Conservation (phyloP, 192 early-diverging fungal species). For the Coemansia sp. region DNA sequence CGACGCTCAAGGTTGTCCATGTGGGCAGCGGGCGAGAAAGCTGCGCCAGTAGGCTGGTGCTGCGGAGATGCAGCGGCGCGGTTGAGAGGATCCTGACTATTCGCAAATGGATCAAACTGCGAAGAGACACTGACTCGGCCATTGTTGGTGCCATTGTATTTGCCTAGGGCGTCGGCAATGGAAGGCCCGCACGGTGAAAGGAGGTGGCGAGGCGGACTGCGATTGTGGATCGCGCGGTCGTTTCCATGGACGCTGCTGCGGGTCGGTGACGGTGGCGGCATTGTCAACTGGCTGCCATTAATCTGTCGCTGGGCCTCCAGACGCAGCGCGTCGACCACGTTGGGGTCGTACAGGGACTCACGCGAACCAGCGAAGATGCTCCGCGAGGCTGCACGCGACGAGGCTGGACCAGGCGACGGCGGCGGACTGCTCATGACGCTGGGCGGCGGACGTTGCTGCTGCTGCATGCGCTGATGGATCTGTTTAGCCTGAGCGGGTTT, state of each 20-base stretch:
- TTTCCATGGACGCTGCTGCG: slow-evolving; percentile 8
- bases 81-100: slow-evolving; percentile 39
- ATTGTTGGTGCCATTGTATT: slow-evolving; percentile 11
- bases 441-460: slow-evolving; percentile 6
- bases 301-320: slow-evolving; percentile 54
- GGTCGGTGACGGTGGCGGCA: slow-evolving; percentile 14
- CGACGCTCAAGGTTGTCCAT: slow-evolving; percentile 51
- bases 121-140: slow-evolving; percentile 44
- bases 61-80: slow-evolving; percentile 14
- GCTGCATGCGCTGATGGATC: slow-evolving; percentile 3
- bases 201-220: slow-evolving; percentile 11
- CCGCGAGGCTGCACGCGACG: slow-evolving; percentile 23
- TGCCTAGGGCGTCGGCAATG: slow-evolving; percentile 44
- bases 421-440: slow-evolving; percentile 20
- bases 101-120: slow-evolving; percentile 52
- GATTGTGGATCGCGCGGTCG: not conserved
- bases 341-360: slow-evolving; percentile 45
- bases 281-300: slow-evolving; percentile 41
- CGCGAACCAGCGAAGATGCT: slow-evolving; percentile 50
- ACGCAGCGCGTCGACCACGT: slow-evolving; percentile 50
- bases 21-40: slow-evolving; percentile 38
- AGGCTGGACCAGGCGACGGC: slow-evolving; percentile 1
- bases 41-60: not conserved
- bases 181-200: slow-evolving; percentile 54
- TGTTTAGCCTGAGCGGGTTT: slow-evolving; percentile 1